These are phyloP conservation scores for Flaveria linearis DNA, from an alignment of 129 eudicot species.

Conservation along the genomic window DNA sequence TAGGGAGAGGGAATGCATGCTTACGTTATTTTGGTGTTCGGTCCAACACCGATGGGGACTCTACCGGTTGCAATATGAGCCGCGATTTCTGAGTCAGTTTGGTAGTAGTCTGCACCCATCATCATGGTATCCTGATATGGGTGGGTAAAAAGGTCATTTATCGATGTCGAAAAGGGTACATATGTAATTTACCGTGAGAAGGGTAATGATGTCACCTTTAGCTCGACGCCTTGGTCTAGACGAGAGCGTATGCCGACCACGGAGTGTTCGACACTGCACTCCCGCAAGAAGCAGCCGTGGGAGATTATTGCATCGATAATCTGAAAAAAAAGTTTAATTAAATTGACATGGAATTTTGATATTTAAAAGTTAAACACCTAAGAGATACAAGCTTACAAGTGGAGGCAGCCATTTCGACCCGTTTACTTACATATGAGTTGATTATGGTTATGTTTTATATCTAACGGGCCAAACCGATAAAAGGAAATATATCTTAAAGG, in stretches of 20 bases:
- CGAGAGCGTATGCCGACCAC: constrained; percentile 85
- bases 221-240: constrained; percentile 71
- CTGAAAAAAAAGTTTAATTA: constrained; percentile 34
- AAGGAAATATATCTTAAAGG: background rate
- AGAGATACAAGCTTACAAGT: constrained; percentile 7
- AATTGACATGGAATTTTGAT: background rate
- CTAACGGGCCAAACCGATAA: background rate
- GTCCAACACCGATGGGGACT: constrained; percentile 86
- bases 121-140: constrained; percentile 78
- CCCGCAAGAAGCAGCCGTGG: constrained; percentile 87
- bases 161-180: background rate
- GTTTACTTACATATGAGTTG: background rate
- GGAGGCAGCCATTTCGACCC: background rate
- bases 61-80: constrained; percentile 68
- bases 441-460: background rate
- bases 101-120: constrained; percentile 97
- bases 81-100: constrained; percentile 81
- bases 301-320: constrained; percentile 80
- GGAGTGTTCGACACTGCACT: constrained; percentile 74
- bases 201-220: constrained; percentile 43
- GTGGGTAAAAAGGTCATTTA: constrained; percentile 10
- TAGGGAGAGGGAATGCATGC: constrained; percentile 1
- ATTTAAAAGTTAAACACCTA: background rate
- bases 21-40: constrained; percentile 73
- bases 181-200: background rate